Base-by-base conservation (phyloP, 345 rosid species). In the Arabis alpina region DNA sequence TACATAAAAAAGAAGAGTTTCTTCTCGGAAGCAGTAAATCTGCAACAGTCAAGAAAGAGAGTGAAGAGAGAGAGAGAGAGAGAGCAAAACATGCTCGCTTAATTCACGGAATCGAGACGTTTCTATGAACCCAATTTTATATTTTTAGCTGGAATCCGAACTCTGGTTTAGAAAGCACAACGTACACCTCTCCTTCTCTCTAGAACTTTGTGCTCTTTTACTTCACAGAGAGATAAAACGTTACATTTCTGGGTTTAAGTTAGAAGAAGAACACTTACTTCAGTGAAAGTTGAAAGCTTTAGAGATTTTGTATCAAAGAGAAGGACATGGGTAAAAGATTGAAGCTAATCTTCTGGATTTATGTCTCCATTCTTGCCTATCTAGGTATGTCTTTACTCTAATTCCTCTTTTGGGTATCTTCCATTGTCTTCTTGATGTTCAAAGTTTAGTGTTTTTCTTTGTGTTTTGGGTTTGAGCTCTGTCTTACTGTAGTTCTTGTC, bases 81-180 rank as follows among this genome's bases (percentile, higher is more conserved):
- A 51, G 61, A 58, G 66, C 36, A 42, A 66, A 51, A 71, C 68
- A 76, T 71, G 64, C 73, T 53, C 41, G 72, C 68, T 43, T 41
- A 32, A 58, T 50, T 58, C 56, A 50, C 80, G 80, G 80, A 76
- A 64, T 71, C 76, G 72, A 76, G 76, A 45, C 72, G 56, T 34
- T 76, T 64, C 13, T 57, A 76, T 65, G 5, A 71, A 76, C 28
- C n/a, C 44, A 15, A 65, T 34, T 65, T 58, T 10, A 76, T 71
- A 71, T 42, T 48, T 23, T 65, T 12, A 14, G 65, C 76, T 76
- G 32, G 36, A 76, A 59, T 76, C 80, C 76, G 80, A 66, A 48
- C 76, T 42, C 19, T 71, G 64, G 64, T 25, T 50, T 9, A 48
- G 66, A 66, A 50, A 70, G 36, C 64, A 45, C 74, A 23, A 62